These are phyloP conservation scores for Globisporangium viniferum DNA, from an alignment of 352 stramenopile species.

Conservation along the genomic window DNA sequence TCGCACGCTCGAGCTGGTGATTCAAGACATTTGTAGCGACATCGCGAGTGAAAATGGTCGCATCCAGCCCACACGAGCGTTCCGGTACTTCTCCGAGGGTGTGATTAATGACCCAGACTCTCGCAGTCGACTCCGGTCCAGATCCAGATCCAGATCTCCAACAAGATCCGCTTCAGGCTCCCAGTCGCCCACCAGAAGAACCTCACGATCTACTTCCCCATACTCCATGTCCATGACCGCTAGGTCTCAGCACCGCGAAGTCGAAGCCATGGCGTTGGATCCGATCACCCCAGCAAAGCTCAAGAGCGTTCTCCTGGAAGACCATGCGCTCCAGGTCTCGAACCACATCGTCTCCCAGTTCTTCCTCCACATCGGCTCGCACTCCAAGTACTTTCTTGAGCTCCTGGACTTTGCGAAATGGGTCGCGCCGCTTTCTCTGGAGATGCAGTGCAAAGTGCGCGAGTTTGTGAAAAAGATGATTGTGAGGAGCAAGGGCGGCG, in stretches of 20 bases:
- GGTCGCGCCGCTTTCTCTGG: conserved; percentile 30
- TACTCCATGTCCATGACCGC: not conserved
- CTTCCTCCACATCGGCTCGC: conserved; percentile 43
- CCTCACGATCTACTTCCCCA: not conserved
- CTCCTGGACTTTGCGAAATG: conserved; percentile 40
- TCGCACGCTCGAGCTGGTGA: conserved; percentile 29
- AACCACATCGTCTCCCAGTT: conserved; percentile 49
- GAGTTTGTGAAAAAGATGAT: conserved; percentile 36
- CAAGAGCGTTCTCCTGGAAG: conserved; percentile 29
- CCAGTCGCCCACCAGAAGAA: not conserved
- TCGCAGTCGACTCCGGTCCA: no score
- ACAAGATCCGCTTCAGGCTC: conserved; percentile 3
- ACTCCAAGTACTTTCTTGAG: conserved; percentile 44
- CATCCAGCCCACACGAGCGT: conserved; percentile 24
- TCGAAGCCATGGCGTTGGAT: conserved; percentile 20
- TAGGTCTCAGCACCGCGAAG: conserved; percentile 15
- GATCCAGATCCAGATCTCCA: conserved; percentile 3
- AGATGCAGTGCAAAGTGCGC: conserved; percentile 34
- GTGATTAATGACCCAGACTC: not conserved
- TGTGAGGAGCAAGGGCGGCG: conserved; percentile 40
- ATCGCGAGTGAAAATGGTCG: conserved; percentile 17
- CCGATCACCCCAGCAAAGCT: conserved; percentile 36
- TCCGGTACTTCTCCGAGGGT: conserved; percentile 27
- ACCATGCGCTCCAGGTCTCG: conserved; percentile 33
- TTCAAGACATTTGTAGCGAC: conserved; percentile 29